phyloP scores from a whole-genome alignment of 352 stramenopile genomes.

The Phytophthora fragariaefolia region DNA sequence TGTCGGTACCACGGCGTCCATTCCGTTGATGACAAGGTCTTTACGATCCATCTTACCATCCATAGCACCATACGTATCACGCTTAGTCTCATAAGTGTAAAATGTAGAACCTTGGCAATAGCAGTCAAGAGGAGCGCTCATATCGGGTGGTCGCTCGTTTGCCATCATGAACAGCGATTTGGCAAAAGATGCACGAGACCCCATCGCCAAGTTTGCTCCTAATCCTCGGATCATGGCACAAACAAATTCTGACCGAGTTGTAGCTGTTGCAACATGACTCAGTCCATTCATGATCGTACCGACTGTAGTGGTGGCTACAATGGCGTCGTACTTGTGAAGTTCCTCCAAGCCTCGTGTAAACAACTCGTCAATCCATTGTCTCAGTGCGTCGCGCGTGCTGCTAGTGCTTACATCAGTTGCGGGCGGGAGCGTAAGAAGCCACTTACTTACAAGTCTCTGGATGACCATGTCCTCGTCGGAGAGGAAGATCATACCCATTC shows the following conservation, averaged over 20 bases:
- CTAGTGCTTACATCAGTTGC: constrained; percentile 17
- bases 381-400: constrained; percentile 58
- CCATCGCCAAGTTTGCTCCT: constrained; percentile 90
- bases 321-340: constrained; percentile 81
- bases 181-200: constrained; percentile 79
- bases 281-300: constrained; percentile 94
- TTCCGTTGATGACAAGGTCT: constrained; percentile 45
- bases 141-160: constrained; percentile 90
- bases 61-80: constrained; percentile 77
- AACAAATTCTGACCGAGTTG: constrained; percentile 89
- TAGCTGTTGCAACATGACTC: constrained; percentile 81
- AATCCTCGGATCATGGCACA: constrained; percentile 92
- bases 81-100: constrained; percentile 80
- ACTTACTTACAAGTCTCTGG: constrained; percentile 81
- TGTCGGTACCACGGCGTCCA: constrained; percentile 69
- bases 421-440: constrained; percentile 59
- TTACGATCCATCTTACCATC: constrained; percentile 68
- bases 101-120: constrained; percentile 81
- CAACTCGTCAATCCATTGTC: constrained; percentile 93
- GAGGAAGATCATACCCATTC: constrained; percentile 98
- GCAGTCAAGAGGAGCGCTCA: constrained; percentile 88
- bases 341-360: constrained; percentile 91
- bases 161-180: constrained; percentile 94
- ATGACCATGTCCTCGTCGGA: constrained; percentile 92
- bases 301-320: constrained; percentile 94